A percentile compares a stretch with the other conserved stretches of the same genome.
Evolutionary conservation across 2,329 filamentous ascomycete genomes (phyloP).

Genomic region (Lasiodiplodia sp.): DNA sequence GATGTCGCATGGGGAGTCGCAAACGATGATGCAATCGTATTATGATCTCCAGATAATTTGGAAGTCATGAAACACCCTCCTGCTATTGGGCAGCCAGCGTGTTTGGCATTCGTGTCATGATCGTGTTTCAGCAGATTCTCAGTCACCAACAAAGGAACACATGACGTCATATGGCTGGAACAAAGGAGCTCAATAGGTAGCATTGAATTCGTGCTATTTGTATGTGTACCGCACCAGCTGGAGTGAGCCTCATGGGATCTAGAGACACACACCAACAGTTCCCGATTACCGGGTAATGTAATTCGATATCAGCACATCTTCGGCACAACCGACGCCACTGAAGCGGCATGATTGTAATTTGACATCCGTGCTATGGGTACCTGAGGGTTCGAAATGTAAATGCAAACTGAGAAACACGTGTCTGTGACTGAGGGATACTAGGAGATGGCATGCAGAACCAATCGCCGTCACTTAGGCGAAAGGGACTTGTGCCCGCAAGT

Average conservation of each 20-base stretch:
- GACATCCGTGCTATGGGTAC: constrained; percentile 88
- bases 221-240: constrained; percentile 31
- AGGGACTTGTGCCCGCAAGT: background rate
- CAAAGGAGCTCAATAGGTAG: background rate
- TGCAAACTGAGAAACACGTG: background rate
- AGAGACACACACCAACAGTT: constrained; percentile 22
- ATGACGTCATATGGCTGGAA: background rate
- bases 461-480: background rate
- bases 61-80: background rate
- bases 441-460: background rate
- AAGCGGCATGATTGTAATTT: constrained; percentile 92
- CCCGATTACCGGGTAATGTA: constrained; percentile 36
- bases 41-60: background rate
- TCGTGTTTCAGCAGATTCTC: background rate
- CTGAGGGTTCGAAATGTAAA: background rate
- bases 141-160: background rate
- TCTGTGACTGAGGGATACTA: background rate
- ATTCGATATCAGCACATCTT: constrained; percentile 90
- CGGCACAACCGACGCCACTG: constrained; percentile 95
- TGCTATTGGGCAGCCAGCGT: background rate
- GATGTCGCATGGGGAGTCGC: background rate
- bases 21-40: background rate
- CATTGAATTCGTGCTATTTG: background rate
- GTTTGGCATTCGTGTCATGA: background rate
- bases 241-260: constrained; percentile 2